phyloP scores from a whole-genome alignment of 1,284 basidiomycete genomes.

The Ceraceosorus guamensis region DNA sequence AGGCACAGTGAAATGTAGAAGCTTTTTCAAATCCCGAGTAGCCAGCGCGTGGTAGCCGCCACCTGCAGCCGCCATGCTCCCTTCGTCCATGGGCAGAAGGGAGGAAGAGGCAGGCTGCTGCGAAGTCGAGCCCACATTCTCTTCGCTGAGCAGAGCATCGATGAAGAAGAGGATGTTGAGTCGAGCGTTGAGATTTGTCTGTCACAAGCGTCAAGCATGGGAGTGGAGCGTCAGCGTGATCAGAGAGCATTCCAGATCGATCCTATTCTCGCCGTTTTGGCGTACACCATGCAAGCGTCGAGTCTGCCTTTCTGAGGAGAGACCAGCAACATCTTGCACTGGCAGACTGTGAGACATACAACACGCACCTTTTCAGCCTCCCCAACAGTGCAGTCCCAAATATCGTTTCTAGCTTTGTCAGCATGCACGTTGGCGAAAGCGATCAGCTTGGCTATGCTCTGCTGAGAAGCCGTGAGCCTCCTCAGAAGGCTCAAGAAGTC shows the following conservation, averaged over 20 bases:
- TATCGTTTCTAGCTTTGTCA: slow-evolving; percentile 67
- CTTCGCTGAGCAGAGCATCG: slow-evolving; percentile 69
- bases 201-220: no score
- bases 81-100: slow-evolving; percentile 1
- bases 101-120: slow-evolving; percentile 6
- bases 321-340: not conserved
- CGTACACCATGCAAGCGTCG: not conserved
- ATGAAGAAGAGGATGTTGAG: slow-evolving; percentile 90
- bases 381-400: slow-evolving; percentile 89
- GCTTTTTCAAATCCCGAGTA: slow-evolving; percentile 10
- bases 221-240: slow-evolving; percentile 49
- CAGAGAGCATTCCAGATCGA: no score
- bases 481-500: slow-evolving; percentile 42
- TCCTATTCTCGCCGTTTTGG: no score
- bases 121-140: slow-evolving; percentile 14
- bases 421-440: slow-evolving; percentile 79
- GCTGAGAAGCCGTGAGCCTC: slow-evolving; percentile 56
- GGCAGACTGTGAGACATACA: no score
- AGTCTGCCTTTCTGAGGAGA: not conserved
- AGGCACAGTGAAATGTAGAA: slow-evolving; percentile 21
- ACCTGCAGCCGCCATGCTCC: not conserved
- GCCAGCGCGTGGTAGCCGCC: slow-evolving; percentile 11
- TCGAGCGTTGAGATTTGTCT: slow-evolving; percentile 77
- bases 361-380: slow-evolving; percentile 53
- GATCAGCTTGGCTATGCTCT: slow-evolving; percentile 82